Evolutionary conservation across 192 early-diverging fungal species (phyloP).

Genomic region (Linnemannia hyalina): DNA sequence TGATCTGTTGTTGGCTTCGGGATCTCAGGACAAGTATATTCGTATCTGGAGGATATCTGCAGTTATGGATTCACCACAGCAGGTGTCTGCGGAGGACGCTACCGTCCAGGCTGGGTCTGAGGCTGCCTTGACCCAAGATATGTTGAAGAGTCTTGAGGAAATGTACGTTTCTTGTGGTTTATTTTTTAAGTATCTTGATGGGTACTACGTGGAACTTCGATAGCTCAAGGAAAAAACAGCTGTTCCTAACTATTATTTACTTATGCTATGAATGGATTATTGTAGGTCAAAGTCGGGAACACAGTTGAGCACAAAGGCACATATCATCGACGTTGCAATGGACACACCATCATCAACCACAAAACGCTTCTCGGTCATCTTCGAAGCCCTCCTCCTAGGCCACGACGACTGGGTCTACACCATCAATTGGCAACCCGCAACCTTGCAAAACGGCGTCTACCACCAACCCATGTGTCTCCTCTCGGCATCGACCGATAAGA

Average conservation of each 20-base stretch:
- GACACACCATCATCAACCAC: slow-evolving; percentile 20
- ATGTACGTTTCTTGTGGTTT: slow-evolving; percentile 18
- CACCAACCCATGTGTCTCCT: slow-evolving; percentile 79
- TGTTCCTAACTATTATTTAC: background rate
- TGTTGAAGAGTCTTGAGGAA: slow-evolving; percentile 57
- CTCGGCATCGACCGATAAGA: slow-evolving; percentile 93
- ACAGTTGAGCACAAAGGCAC: slow-evolving; percentile 89
- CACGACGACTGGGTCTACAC: slow-evolving; percentile 98
- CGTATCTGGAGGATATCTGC: slow-evolving; percentile 87
- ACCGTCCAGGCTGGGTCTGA: slow-evolving; percentile 13
- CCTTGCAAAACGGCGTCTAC: slow-evolving; percentile 50
- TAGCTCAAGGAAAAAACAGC: no score
- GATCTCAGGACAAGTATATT: slow-evolving; percentile 93
- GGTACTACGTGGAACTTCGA: background rate
- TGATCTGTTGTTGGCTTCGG: slow-evolving; percentile 90
- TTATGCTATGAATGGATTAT: background rate
- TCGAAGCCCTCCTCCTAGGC: slow-evolving; percentile 93
- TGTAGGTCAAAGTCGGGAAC: slow-evolving; percentile 62
- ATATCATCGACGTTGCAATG: slow-evolving; percentile 72
- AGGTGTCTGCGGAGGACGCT: slow-evolving; percentile 13
- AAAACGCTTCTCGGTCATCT: slow-evolving; percentile 71
- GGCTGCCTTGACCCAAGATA: slow-evolving; percentile 56
- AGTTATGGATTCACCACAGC: slow-evolving; percentile 11
- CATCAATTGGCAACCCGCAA: slow-evolving; percentile 81
- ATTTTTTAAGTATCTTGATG: background rate